A percentile compares a stretch with the other conserved stretches of the same genome.
Conservation (phyloP, 2,329 filamentous ascomycete species). For the Talaromyces rugulosus region DNA sequence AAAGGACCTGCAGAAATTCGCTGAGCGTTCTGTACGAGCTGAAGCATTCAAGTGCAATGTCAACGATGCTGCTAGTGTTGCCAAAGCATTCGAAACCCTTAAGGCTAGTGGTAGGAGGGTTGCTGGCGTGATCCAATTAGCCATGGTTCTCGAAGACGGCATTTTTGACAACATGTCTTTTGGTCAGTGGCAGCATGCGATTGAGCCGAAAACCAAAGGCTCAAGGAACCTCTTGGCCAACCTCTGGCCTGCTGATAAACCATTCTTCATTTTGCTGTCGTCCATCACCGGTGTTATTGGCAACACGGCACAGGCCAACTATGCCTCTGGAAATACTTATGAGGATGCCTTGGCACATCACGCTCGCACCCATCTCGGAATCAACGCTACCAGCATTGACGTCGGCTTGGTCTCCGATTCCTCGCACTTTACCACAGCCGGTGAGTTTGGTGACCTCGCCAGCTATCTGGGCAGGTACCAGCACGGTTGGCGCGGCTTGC, state of each 20-base stretch:
- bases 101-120: no score
- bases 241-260: conserved; percentile 22
- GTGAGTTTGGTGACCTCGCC: conserved; percentile 1
- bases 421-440: conserved; percentile 7
- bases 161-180: conserved; percentile 29
- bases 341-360: conserved; percentile 15
- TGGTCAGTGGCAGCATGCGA: conserved; percentile 24
- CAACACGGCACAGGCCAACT: conserved; percentile 37
- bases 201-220: conserved; percentile 39
- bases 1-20: no score
- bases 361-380: conserved; percentile 10
- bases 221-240: conserved; percentile 18
- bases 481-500: not conserved
- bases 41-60: no score
- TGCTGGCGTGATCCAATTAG: conserved; percentile 32
- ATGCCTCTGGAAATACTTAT: conserved; percentile 21
- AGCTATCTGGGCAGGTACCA: not conserved
- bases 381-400: conserved; percentile 21
- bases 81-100: no score
- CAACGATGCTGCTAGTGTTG: no score
- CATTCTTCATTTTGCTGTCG: conserved; percentile 38
- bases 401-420: conserved; percentile 27
- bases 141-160: conserved; percentile 33
- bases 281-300: conserved; percentile 23
- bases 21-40: no score